Evolutionary conservation across 2,329 filamentous ascomycete genomes (phyloP).

Genomic region (Alternaria panax): DNA sequence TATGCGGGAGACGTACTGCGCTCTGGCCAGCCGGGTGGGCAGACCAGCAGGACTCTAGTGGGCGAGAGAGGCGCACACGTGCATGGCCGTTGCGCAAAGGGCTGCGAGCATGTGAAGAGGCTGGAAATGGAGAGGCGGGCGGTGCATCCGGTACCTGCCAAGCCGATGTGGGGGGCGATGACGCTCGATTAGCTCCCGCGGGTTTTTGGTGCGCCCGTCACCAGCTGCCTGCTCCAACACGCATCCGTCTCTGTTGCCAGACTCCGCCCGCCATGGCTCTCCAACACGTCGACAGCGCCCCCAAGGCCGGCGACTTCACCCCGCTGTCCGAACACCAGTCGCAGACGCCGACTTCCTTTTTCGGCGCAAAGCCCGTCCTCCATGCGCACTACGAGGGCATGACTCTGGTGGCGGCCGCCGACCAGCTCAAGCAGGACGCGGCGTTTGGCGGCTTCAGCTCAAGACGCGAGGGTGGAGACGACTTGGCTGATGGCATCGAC

Average conservation of each 20-base stretch:
- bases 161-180: conserved; percentile 19
- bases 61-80: background rate
- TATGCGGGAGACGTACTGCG: background rate
- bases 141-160: conserved; percentile 19
- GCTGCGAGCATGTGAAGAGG: background rate
- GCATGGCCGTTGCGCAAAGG: background rate
- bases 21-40: background rate
- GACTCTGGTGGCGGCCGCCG: conserved; percentile 65
- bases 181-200: conserved; percentile 25
- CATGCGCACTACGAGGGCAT: conserved; percentile 67
- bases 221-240: conserved; percentile 8
- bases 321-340: conserved; percentile 73
- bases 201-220: conserved; percentile 26
- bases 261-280: conserved; percentile 42
- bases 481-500: conserved; percentile 50
- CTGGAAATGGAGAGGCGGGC: background rate
- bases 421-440: conserved; percentile 61
- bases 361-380: conserved; percentile 73
- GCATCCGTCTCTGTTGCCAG: background rate
- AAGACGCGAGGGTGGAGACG: conserved; percentile 34
- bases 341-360: conserved; percentile 76
- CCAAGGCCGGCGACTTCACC: conserved; percentile 66
- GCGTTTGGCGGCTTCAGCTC: conserved; percentile 55
- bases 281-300: conserved; percentile 64
- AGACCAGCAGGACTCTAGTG: background rate